Percentiles rank a stretch among this genome's conserved stretches.
These are phyloP conservation scores for Chondrostereum purpureum DNA, from an alignment of 1,284 basidiomycete species.

Conservation along the genomic window DNA sequence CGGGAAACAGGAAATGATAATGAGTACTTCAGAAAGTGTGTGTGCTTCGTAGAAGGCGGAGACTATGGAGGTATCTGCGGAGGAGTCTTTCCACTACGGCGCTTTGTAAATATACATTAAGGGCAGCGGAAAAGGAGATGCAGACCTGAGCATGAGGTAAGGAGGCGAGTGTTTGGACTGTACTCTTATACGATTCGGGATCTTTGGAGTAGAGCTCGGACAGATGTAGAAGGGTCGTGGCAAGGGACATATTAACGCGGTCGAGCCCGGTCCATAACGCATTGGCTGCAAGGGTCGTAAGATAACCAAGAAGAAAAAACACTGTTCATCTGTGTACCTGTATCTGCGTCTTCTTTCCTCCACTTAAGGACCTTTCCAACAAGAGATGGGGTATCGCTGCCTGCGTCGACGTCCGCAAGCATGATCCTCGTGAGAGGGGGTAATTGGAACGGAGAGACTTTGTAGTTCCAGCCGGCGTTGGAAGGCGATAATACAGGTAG, in stretches of 20 bases:
- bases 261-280: conserved; percentile 69
- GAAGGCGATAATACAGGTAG: conserved; percentile 50
- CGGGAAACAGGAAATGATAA: neutral
- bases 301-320: conserved; percentile 12
- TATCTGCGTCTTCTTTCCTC: conserved; percentile 57
- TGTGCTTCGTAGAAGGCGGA: conserved; percentile 53
- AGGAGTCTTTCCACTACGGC: too few species aligned
- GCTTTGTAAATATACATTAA: too few species aligned
- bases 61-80: too few species aligned
- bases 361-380: conserved; percentile 86
- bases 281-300: conserved; percentile 38
- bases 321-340: conserved; percentile 36
- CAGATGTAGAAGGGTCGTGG: conserved; percentile 43
- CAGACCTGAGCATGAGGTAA: conserved; percentile 53
- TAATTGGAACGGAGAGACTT: conserved; percentile 64
- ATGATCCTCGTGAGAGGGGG: conserved; percentile 78
- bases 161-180: conserved; percentile 55
- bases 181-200: conserved; percentile 41
- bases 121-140: conserved; percentile 5
- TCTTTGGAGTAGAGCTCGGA: conserved; percentile 41
- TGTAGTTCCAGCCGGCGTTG: conserved; percentile 63
- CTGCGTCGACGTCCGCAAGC: conserved; percentile 89
- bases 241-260: conserved; percentile 52
- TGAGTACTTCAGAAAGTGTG: conserved; percentile 47
- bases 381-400: conserved; percentile 88